Evolutionary conservation across 768 basidiomycete species (phyloP), one percentile per base, ranked within the genome.

Genomic region (Rhizopogon salebrosus): DNA sequence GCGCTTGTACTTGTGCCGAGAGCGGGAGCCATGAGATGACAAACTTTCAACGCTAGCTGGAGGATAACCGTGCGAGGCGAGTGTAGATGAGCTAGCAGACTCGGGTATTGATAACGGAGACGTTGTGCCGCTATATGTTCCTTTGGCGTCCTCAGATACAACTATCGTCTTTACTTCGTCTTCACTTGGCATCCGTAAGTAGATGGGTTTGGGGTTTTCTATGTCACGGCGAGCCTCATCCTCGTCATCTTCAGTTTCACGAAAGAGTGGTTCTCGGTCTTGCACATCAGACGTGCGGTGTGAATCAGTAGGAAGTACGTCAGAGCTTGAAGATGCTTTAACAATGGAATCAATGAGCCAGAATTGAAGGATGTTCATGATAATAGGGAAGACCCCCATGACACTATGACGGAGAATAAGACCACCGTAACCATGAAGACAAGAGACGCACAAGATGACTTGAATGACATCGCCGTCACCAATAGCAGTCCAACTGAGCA

Each of bases 271-370:
- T 62, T 87, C 81, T 48, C 71, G 72, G 55, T 82, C 84, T 2
- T 66, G 65, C 20, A 64, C 56, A 31, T 78, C 71, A 0, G 71
- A 67, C 34, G 70, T 64, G 16, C 69, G 66, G 5, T 75, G 65
- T 0, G 70, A 62, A 52, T 75, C 70, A 0, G 75, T 43, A 20
- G 74, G 78, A 20, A 79, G 64, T 22, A 72, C 62, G 3, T 76
- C 61, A 8, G 70, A 57, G 26, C 63, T 58, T 34, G 67, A 62
- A 8, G 82, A 82, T 1, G 85, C 85, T 70, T 94, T 94, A 64
- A 94, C 89, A 49, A 94, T 93, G 0, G 89, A 88, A 70, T 97
- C 92, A 53, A 97, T 94, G 48, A 97, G 73, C 84, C 94, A 94
- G 77, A 98, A 98, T 65, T 98, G 95, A 10, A 92, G 60, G 35